Percentiles rank a stretch among this genome's conserved stretches.
Evolutionary conservation across 305 asterid species (phyloP).

Genomic region (Fraxinus platypoda): DNA sequence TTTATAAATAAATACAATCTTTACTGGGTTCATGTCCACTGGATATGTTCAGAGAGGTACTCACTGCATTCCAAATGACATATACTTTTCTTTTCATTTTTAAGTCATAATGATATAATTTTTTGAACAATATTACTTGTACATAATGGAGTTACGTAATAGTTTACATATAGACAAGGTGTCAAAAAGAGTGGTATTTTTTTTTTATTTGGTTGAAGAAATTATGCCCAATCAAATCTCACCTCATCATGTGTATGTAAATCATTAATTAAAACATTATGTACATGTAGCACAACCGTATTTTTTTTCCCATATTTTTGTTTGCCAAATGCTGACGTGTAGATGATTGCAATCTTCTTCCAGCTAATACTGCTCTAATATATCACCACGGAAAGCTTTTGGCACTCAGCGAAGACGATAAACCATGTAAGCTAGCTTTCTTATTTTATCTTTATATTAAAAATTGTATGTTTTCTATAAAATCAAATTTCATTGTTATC

Average conservation of each 20-base stretch:
- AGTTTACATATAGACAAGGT: too few species aligned
- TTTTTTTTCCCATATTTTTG: slow-evolving; percentile 3
- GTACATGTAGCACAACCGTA: too few species aligned
- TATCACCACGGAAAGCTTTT: slow-evolving; percentile 90
- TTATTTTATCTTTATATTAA: not conserved
- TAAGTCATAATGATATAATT: not conserved
- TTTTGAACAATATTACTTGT: too few species aligned
- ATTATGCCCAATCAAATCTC: too few species aligned
- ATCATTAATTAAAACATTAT: too few species aligned
- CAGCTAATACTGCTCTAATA: slow-evolving; percentile 88
- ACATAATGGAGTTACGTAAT: too few species aligned
- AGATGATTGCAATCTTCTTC: slow-evolving; percentile 29
- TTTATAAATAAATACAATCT: too few species aligned
- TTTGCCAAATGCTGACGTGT: slow-evolving; percentile 21
- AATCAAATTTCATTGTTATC: not conserved
- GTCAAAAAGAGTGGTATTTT: too few species aligned
- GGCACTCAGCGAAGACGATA: slow-evolving; percentile 89
- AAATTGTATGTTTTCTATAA: slow-evolving; percentile 6
- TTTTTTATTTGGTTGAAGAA: too few species aligned
- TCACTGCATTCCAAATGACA: not conserved
- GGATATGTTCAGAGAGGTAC: too few species aligned
- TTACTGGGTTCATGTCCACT: too few species aligned
- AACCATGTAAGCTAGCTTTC: slow-evolving; percentile 70
- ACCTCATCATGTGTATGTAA: too few species aligned
- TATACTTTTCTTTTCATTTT: not conserved